Percentiles rank a stretch among this genome's conserved stretches.
Conservation (phyloP, 805 yeast genomes). For the Danielia reshetovae region DNA sequence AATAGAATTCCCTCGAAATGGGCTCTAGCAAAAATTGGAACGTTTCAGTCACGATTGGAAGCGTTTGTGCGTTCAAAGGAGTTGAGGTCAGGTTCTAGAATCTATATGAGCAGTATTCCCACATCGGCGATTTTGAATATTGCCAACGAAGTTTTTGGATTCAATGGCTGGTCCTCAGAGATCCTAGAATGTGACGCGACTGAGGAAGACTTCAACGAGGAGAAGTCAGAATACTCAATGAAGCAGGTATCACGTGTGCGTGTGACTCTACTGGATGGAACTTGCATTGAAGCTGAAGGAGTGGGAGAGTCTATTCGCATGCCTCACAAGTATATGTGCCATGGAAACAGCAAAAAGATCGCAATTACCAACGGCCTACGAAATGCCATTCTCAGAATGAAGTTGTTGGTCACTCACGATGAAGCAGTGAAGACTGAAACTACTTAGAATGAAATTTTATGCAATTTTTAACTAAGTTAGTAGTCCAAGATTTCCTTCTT, state of each 20-base stretch:
- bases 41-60: slow-evolving; percentile 47
- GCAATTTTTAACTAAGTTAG: slow-evolving; percentile 20
- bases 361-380: slow-evolving; percentile 46
- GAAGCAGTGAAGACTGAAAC: background rate
- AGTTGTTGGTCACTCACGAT: slow-evolving; percentile 27
- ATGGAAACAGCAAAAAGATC: slow-evolving; percentile 42
- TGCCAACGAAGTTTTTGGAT: slow-evolving; percentile 54
- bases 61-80: slow-evolving; percentile 19
- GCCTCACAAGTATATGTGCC: slow-evolving; percentile 32
- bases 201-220: slow-evolving; percentile 19
- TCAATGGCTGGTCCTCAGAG: slow-evolving; percentile 53
- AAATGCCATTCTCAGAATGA: slow-evolving; percentile 37
- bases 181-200: slow-evolving; percentile 24
- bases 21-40: slow-evolving; percentile 46
- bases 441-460: background rate
- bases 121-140: slow-evolving; percentile 21
- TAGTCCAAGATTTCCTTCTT: slow-evolving; percentile 55
- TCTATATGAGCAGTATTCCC: slow-evolving; percentile 5
- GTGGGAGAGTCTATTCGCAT: slow-evolving; percentile 31
- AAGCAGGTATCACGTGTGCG: slow-evolving; percentile 27
- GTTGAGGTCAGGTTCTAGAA: slow-evolving; percentile 3
- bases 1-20: slow-evolving; percentile 22
- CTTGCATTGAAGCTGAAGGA: slow-evolving; percentile 36
- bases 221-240: slow-evolving; percentile 19
- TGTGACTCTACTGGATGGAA: slow-evolving; percentile 43